phyloP scores from a whole-genome alignment of 495 filamentous ascomycete genomes.

The Baudoinia panamericana region DNA sequence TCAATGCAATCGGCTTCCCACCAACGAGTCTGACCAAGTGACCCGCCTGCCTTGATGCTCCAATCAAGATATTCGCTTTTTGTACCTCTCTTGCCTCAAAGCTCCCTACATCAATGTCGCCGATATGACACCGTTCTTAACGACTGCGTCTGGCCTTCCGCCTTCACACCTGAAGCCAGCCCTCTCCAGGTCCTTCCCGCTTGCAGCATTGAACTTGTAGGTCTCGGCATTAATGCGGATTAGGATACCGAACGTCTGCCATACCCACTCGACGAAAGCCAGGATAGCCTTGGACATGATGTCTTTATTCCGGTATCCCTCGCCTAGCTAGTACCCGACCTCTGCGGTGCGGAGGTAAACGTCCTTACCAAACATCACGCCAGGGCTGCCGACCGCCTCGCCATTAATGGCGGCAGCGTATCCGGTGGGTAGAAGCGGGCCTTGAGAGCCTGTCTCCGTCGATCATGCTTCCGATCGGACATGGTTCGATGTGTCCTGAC shows the following conservation, averaged over 20 bases:
- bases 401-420: slow-evolving; percentile 20
- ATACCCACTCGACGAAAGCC: slow-evolving; percentile 24
- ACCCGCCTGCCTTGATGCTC: too few species aligned
- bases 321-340: slow-evolving; percentile 29
- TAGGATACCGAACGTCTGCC: slow-evolving; percentile 16
- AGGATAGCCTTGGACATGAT: slow-evolving; percentile 19
- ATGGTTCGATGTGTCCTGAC: not conserved
- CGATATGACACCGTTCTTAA: slow-evolving; percentile 21
- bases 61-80: too few species aligned
- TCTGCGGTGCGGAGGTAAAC: slow-evolving; percentile 22
- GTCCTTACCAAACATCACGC: slow-evolving; percentile 22
- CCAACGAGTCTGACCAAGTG: too few species aligned
- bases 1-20: too few species aligned
- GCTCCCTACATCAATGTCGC: slow-evolving; percentile 7
- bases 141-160: slow-evolving; percentile 17
- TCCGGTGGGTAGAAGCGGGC: slow-evolving; percentile 3
- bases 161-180: slow-evolving; percentile 26
- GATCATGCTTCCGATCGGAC: slow-evolving; percentile 5
- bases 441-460: slow-evolving; percentile 7
- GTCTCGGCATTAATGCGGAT: slow-evolving; percentile 19
- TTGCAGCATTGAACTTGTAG: slow-evolving; percentile 21
- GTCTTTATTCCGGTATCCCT: slow-evolving; percentile 23
- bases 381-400: slow-evolving; percentile 24
- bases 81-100: slow-evolving; percentile 14
- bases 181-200: slow-evolving; percentile 20